A percentile compares a stretch with the other conserved stretches of the same genome.
Conservation (phyloP, 768 basidiomycete species). For the Trametes sanguinea region DNA sequence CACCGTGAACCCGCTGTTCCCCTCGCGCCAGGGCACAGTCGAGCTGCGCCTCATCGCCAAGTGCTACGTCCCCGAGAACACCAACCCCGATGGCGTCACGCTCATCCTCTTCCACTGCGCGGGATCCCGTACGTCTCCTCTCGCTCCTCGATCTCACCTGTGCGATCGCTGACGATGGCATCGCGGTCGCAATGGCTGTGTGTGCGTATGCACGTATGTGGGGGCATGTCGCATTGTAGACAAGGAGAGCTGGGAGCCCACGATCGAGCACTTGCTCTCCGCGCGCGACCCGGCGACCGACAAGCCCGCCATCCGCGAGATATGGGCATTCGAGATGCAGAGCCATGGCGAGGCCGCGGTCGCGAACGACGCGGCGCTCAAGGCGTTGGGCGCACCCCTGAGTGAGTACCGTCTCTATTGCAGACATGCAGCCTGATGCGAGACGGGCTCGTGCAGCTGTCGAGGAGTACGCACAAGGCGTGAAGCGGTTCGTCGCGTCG, state of each 20-base stretch:
- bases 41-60: conserved; percentile 11
- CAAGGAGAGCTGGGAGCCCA: conserved; percentile 22
- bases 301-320: conserved; percentile 13
- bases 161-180: not conserved
- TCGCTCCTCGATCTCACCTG: not conserved
- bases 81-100: conserved; percentile 6
- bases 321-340: conserved; percentile 22
- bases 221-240: not conserved
- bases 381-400: not conserved
- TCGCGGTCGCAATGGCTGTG: not conserved
- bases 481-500: conserved; percentile 7
- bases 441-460: conserved; percentile 2
- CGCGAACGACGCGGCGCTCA: conserved; percentile 7
- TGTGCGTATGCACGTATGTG: too few relatives aligned
- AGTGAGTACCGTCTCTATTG: not conserved
- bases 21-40: not conserved
- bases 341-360: conserved; percentile 18
- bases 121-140: conserved; percentile 4
- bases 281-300: not conserved
- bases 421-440: not conserved
- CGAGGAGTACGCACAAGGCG: conserved; percentile 13
- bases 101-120: conserved; percentile 16
- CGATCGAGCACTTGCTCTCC: not conserved
- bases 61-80: conserved; percentile 3
- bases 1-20: not conserved